Conservation (phyloP, 1,284 basidiomycete genomes). For the Fomitopsis pinicola region DNA sequence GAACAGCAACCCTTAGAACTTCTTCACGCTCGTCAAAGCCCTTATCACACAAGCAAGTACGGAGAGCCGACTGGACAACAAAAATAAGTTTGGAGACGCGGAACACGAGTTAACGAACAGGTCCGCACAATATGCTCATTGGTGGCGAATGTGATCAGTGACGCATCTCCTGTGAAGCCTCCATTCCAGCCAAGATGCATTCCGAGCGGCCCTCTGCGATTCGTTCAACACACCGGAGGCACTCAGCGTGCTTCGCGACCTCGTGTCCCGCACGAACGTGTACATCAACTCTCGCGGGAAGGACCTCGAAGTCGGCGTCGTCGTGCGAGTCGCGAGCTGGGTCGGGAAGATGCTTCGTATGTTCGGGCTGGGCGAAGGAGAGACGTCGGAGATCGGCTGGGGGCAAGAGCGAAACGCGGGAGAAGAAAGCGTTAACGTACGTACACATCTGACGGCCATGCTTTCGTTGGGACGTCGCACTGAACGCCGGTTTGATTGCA, state of each 20-base stretch:
- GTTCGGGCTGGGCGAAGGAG: constrained; percentile 91
- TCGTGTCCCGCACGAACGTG: constrained; percentile 87
- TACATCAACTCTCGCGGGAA: constrained; percentile 73
- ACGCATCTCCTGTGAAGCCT: constrained; percentile 44
- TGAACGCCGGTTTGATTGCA: constrained; percentile 26
- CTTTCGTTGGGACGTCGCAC: neutral
- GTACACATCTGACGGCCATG: constrained; percentile 29
- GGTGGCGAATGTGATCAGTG: constrained; percentile 1
- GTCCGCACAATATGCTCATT: constrained; percentile 35
- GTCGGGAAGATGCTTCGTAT: constrained; percentile 88
- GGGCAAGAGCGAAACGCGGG: constrained; percentile 48
- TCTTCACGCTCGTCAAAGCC: constrained; percentile 88
- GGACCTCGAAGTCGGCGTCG: constrained; percentile 63
- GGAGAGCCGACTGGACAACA: constrained; percentile 49
- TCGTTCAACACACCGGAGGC: constrained; percentile 96
- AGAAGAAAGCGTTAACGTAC: constrained; percentile 47
- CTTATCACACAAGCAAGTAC: constrained; percentile 55
- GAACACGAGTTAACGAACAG: constrained; percentile 64
- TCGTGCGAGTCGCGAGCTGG: constrained; percentile 81
- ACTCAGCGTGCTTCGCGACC: constrained; percentile 72
- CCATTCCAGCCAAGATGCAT: constrained; percentile 70
- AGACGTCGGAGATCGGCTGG: constrained; percentile 65
- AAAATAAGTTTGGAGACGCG: constrained; percentile 58
- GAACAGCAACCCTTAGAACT: constrained; percentile 61
- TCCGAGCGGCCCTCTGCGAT: constrained; percentile 92